Conservation (phyloP, 768 basidiomycete species). For the Amanita phalloides region DNA sequence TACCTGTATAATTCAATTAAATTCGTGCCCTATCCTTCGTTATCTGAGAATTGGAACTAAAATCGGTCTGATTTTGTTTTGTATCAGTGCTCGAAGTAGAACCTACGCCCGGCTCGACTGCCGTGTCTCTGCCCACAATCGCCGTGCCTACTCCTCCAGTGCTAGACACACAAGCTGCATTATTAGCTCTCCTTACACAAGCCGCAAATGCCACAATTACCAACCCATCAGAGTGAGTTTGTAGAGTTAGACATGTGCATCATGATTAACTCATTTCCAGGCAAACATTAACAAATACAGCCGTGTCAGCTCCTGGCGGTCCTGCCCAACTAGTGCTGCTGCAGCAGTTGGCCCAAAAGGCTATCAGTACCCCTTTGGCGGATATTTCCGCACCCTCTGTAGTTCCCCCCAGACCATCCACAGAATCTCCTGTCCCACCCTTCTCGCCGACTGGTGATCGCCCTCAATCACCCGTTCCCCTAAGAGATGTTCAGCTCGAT, state of each 20-base stretch:
- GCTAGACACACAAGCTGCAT: constrained; percentile 46
- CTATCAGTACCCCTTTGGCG: constrained; percentile 21
- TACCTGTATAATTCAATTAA: constrained; percentile 55
- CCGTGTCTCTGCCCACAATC: constrained; percentile 28
- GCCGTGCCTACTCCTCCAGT: constrained; percentile 19
- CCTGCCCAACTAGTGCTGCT: constrained; percentile 56
- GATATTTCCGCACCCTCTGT: constrained; percentile 19
- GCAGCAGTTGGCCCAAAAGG: constrained; percentile 65
- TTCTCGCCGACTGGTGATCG: constrained; percentile 23
- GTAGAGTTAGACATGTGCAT: constrained; percentile 32
- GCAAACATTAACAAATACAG: constrained; percentile 46
- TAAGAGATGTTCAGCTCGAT: constrained; percentile 35
- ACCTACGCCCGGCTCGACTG: constrained; percentile 13
- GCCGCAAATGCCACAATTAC: constrained; percentile 39
- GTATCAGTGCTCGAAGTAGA: constrained; percentile 48
- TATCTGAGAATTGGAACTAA: constrained; percentile 58
- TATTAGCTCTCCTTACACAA: constrained; percentile 62
- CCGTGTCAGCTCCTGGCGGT: neutral
- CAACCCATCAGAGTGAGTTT: constrained; percentile 9
- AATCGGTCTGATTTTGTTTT: constrained; percentile 44
- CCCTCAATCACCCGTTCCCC: constrained; percentile 23
- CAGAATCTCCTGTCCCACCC: constrained; percentile 11
- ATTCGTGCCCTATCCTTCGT: constrained; percentile 28
- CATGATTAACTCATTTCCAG: constrained; percentile 24
- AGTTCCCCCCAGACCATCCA: constrained; percentile 11